Conservation (phyloP, 1,284 basidiomycete genomes). For the Sutorius eximius region DNA sequence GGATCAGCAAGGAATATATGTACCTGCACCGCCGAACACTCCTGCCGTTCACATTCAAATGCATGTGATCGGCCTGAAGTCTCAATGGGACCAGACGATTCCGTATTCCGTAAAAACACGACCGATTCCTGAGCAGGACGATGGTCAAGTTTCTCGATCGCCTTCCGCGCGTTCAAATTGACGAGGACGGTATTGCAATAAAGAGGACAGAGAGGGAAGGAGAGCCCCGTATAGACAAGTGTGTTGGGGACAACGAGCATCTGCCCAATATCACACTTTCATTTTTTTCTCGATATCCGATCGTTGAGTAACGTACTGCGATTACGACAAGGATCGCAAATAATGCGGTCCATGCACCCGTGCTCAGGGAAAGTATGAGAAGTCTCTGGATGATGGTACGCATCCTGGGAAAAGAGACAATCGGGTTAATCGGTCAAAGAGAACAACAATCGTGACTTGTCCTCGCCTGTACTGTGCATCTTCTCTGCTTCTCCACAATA, state of each 20-base stretch:
- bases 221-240: slow-evolving; percentile 22
- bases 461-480: slow-evolving; percentile 18
- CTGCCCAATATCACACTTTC: background rate
- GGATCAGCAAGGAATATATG: background rate
- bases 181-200: slow-evolving; percentile 35
- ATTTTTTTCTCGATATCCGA: background rate
- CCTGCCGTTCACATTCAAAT: background rate
- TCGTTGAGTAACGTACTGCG: slow-evolving; percentile 4
- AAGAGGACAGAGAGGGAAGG: slow-evolving; percentile 33
- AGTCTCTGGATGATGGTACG: slow-evolving; percentile 19
- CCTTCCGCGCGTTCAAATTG: slow-evolving; percentile 29
- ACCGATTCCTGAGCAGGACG: slow-evolving; percentile 6
- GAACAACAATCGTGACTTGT: background rate
- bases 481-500: slow-evolving; percentile 19
- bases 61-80: background rate
- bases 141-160: slow-evolving; percentile 13
- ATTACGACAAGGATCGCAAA: slow-evolving; percentile 20
- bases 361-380: slow-evolving; percentile 21
- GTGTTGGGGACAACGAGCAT: slow-evolving; percentile 15
- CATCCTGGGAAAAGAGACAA: slow-evolving; percentile 12
- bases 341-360: slow-evolving; percentile 23
- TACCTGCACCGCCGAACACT: slow-evolving; percentile 5
- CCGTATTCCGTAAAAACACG: slow-evolving; percentile 4
- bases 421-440: background rate
- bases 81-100: background rate